Base-by-base conservation (phyloP, 306 rosid genomes). In the Hippophae rhamnoides region DNA sequence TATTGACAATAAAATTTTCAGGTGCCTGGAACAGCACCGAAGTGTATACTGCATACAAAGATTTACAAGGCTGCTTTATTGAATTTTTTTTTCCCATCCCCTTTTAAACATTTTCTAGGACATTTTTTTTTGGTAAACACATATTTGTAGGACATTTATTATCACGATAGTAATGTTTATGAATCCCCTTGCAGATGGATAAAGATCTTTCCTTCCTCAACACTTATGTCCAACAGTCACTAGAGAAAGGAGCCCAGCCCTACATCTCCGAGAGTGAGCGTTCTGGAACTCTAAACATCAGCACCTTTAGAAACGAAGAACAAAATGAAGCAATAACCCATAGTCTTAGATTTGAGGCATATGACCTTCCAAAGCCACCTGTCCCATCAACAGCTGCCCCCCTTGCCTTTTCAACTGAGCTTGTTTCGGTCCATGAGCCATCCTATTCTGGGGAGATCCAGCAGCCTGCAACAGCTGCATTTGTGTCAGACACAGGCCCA, bases 311-410 rank as follows among this genome's bases (percentile, higher is more conserved):
- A 67, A 74, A 61, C 68, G 86, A 74, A 49, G 86, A 81, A 25
- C 90, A 83, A 56, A 86, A 57, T 65, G 96, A 83, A 83, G 61
- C 69, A 46, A 59, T 75, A 58, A 62, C 69, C 66, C 96, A 83
- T 71, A 64, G 86, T 52, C 94, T 89, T 49, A 74, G 78, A 72
- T 89, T 89, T 62, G 96, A 85, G 76, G 94, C 96, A 43, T 89
- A 89, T 61, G 96, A 89, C 70, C 81, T 75, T 73, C 76, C 96
- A 47, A 83, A 78, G 72, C 79, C 84, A 67, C 85, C 82, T 18
- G 57, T 79, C 50, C 83, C 82, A 52, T 46, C 80, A 14, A 80
- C 68, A 54, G 69, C 40, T 56, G 60, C 64, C 69, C 72, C 88
- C 62, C 66, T 72, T 62, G 64, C 67, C 52, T 69, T 78, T 60